phyloP scores from a whole-genome alignment of 148 eudicot species.

The Spergularia bocconei region DNA sequence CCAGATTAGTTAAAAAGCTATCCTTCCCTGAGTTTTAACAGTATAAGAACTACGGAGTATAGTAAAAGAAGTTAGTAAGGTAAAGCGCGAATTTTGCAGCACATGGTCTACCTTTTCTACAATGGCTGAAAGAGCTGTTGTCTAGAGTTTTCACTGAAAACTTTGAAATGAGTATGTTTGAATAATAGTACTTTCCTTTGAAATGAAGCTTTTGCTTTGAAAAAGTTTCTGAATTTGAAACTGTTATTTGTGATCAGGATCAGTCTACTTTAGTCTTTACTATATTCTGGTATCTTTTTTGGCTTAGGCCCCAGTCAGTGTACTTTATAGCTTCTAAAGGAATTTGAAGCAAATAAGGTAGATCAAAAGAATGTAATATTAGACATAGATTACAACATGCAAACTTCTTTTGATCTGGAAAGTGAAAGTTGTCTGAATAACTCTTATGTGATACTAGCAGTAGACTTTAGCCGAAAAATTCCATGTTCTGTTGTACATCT shows the following conservation, averaged over 20 bases:
- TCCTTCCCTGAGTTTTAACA: no score
- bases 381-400: neutral
- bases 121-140: neutral
- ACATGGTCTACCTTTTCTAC: no score
- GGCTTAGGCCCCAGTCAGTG: constrained; percentile 1
- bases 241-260: constrained; percentile 17
- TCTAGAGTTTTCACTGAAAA: neutral
- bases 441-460: no score
- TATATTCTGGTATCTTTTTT: constrained; percentile 12
- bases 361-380: constrained; percentile 3
- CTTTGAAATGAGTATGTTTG: constrained; percentile 15
- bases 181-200: constrained; percentile 30
- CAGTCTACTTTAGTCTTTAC: constrained; percentile 20
- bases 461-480: constrained; percentile 5
- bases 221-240: constrained; percentile 23
- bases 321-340: constrained; percentile 16
- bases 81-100: no score
- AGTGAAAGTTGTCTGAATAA: neutral
- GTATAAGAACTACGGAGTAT: no score
- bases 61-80: no score
- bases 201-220: constrained; percentile 26
- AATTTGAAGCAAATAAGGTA: neutral
- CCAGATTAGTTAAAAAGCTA: no score
- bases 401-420: constrained; percentile 2
- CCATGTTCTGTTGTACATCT: neutral